Evolutionary conservation across 768 basidiomycete genomes (phyloP).

Genomic region (Hygrophoropsis aurantiaca): DNA sequence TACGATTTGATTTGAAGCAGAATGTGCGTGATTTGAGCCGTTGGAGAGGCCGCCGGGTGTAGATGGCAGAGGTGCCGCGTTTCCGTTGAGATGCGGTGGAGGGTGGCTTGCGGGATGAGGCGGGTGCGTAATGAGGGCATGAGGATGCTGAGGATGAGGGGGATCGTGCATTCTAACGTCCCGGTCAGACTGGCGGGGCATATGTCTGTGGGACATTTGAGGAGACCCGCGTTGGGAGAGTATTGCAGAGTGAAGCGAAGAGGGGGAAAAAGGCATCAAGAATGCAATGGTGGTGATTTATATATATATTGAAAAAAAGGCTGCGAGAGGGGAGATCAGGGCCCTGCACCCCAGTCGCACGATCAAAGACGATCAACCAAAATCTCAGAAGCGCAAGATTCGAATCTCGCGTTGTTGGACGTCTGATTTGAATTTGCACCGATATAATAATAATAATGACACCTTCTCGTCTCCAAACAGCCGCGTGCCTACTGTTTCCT

Average conservation of each 20-base stretch:
- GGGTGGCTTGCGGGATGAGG: conserved; percentile 29
- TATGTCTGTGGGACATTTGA: conserved; percentile 61
- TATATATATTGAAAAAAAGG: conserved; percentile 44
- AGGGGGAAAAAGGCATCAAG: conserved; percentile 50
- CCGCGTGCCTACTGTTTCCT: conserved; percentile 54
- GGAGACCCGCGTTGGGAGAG: conserved; percentile 23
- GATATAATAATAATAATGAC: conserved; percentile 36
- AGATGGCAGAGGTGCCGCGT: conserved; percentile 38
- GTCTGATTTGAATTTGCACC: conserved; percentile 37
- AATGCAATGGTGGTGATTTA: conserved; percentile 49
- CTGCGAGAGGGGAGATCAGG: conserved; percentile 44
- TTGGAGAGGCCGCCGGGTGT: conserved; percentile 46
- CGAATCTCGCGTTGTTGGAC: conserved; percentile 43
- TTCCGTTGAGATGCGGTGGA: conserved; percentile 56
- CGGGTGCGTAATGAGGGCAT: conserved; percentile 42
- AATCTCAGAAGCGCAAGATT: conserved; percentile 33
- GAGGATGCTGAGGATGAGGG: conserved; percentile 41
- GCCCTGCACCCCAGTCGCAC: conserved; percentile 50
- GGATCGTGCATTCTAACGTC: conserved; percentile 67
- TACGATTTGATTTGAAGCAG: conserved; percentile 37
- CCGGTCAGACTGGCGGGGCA: conserved; percentile 57
- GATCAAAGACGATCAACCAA: conserved; percentile 63
- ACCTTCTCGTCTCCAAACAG: conserved; percentile 43
- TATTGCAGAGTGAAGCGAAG: conserved; percentile 35
- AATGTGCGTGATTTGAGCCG: conserved; percentile 37